phyloP scores from a whole-genome alignment of 129 eudicot genomes.

The Apium graveolens region DNA sequence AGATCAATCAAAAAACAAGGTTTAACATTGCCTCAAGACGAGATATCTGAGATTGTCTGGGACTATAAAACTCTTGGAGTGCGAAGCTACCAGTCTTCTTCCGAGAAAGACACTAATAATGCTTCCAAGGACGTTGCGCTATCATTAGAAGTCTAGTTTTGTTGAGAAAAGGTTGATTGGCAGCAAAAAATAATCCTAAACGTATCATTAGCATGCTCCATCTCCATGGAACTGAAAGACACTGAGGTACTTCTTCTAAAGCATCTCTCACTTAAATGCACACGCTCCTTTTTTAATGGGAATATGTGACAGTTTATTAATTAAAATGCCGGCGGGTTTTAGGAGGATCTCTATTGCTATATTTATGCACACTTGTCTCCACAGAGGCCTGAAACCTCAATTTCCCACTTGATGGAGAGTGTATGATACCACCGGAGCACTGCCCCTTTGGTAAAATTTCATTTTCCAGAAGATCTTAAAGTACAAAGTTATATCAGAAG shows the following conservation, averaged over 20 bases:
- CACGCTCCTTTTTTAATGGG: neutral
- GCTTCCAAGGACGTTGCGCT: constrained; percentile 8
- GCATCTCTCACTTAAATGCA: neutral
- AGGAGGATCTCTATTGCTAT: neutral
- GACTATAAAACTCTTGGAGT: constrained; percentile 54
- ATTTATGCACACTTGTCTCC: neutral
- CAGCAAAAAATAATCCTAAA: neutral
- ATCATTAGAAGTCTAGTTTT: neutral
- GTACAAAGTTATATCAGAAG: neutral
- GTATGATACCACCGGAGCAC: neutral
- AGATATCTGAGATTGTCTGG: constrained; percentile 77
- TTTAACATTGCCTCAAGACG: constrained; percentile 70
- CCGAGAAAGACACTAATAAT: constrained; percentile 4
- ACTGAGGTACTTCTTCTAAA: neutral
- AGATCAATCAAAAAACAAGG: constrained; percentile 49
- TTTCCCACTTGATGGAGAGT: neutral
- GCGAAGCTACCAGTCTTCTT: constrained; percentile 19
- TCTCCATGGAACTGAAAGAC: neutral
- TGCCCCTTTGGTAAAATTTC: neutral
- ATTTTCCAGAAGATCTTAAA: neutral
- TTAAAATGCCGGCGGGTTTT: neutral
- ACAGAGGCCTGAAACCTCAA: neutral
- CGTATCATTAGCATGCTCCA: neutral
- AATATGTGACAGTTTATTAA: neutral
- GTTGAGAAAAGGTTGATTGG: neutral